phyloP scores from a whole-genome alignment of 164 flowering plant genomes.

The Chimonanthus salicifolius region DNA sequence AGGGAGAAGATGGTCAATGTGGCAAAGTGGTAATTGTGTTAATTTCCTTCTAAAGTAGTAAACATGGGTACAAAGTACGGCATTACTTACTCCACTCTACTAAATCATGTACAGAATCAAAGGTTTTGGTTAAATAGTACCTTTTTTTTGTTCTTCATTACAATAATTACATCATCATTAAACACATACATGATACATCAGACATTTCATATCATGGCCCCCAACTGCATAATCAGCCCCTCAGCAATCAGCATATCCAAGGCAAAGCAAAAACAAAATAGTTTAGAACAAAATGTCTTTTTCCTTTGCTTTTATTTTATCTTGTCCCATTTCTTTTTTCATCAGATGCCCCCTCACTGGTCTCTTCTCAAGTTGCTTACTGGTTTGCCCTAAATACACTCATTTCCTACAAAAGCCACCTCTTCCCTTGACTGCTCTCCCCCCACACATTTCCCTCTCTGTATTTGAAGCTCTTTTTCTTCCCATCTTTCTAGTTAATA shows the following conservation, averaged over 20 bases:
- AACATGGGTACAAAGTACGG: background rate
- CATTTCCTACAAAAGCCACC: slow-evolving; percentile 9
- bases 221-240: background rate
- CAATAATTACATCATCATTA: background rate
- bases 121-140: background rate
- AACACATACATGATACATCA: background rate
- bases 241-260: background rate
- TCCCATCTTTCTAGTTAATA: background rate
- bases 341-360: background rate
- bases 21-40: background rate
- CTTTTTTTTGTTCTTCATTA: background rate
- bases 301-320: background rate
- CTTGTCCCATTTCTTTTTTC: background rate
- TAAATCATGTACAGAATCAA: background rate
- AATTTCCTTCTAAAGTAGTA: background rate
- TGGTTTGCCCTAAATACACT: slow-evolving; percentile 6
- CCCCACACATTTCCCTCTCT: background rate
- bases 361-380: background rate
- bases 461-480: background rate
- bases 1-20: too few relatives aligned
- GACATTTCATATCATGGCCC: background rate
- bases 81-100: background rate
- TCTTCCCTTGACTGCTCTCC: slow-evolving; percentile 2
- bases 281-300: background rate
- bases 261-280: background rate